Conservation (phyloP, 202 grass and related monocot genomes). For the Cymbopogon flexuosus region DNA sequence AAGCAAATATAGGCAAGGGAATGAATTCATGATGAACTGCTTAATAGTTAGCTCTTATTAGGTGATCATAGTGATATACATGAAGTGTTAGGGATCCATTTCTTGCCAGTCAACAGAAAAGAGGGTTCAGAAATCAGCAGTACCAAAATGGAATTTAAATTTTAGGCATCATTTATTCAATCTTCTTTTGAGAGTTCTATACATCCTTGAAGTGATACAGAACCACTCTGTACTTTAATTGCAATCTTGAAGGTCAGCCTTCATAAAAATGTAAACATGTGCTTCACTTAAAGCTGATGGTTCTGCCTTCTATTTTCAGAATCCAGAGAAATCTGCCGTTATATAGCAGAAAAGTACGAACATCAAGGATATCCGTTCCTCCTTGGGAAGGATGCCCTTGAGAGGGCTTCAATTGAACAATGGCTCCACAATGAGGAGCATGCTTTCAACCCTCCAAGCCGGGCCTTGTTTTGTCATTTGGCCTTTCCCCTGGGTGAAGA, state of each 20-base stretch:
- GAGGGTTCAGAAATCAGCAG: neutral
- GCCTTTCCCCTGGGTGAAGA: conserved; percentile 47
- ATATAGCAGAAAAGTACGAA: conserved; percentile 64
- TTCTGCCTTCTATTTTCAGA: conserved; percentile 42
- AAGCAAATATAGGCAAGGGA: neutral
- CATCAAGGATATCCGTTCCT: conserved; percentile 50
- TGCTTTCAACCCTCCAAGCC: conserved; percentile 77
- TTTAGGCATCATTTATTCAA: neutral
- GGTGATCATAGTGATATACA: neutral
- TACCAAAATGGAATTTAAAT: neutral
- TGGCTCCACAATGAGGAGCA: conserved; percentile 95
- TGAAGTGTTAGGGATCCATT: neutral
- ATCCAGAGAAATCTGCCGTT: conserved; percentile 81
- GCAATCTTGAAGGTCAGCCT: conserved; percentile 1
- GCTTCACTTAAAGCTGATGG: conserved; percentile 7
- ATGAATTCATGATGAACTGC: neutral
- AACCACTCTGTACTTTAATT: neutral
- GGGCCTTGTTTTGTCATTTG: conserved; percentile 70
- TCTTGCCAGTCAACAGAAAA: neutral
- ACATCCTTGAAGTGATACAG: neutral
- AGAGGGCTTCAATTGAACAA: conserved; percentile 86
- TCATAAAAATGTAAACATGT: neutral
- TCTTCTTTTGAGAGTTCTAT: neutral
- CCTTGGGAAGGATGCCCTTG: conserved; percentile 70
- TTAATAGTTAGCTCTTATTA: conserved; percentile 1